phyloP scores from a whole-genome alignment of 2,329 filamentous ascomycete genomes.

The Monilinia fructicola region DNA sequence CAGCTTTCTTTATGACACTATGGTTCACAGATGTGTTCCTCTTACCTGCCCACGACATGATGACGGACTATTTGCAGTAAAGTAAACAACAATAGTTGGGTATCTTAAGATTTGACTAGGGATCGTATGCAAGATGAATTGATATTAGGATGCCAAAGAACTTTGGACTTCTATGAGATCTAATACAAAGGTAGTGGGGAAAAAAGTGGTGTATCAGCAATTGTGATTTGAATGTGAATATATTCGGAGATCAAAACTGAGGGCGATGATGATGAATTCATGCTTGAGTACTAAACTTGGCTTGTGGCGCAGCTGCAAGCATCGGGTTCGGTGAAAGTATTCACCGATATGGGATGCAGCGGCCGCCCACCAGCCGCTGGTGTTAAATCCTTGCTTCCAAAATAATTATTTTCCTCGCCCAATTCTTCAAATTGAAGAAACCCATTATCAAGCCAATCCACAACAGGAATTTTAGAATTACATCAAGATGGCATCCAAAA shows the following conservation, averaged over 20 bases:
- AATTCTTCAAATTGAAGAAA: constrained; percentile 4
- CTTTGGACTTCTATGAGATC: not conserved
- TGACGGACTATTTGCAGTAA: constrained; percentile 31
- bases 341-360: constrained; percentile 1
- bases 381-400: not conserved
- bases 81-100: not conserved
- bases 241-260: constrained; percentile 17
- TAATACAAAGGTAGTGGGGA: not conserved
- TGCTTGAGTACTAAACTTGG: constrained; percentile 14
- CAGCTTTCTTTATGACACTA: constrained; percentile 19
- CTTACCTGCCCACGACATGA: constrained; percentile 52
- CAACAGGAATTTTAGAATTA: not conserved
- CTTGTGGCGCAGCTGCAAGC: constrained; percentile 23
- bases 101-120: constrained; percentile 4
- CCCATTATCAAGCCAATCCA: constrained; percentile 2
- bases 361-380: not conserved
- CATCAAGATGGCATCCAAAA: constrained; percentile 40
- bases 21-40: constrained; percentile 33
- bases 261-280: constrained; percentile 21
- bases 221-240: constrained; percentile 6
- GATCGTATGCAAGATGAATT: not conserved
- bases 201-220: constrained; percentile 10
- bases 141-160: not conserved
- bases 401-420: constrained; percentile 21
- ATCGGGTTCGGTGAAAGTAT: constrained; percentile 18